Evolutionary conservation across 208 protist species (phyloP).

Genomic region (Wallacemonas sp.): DNA sequence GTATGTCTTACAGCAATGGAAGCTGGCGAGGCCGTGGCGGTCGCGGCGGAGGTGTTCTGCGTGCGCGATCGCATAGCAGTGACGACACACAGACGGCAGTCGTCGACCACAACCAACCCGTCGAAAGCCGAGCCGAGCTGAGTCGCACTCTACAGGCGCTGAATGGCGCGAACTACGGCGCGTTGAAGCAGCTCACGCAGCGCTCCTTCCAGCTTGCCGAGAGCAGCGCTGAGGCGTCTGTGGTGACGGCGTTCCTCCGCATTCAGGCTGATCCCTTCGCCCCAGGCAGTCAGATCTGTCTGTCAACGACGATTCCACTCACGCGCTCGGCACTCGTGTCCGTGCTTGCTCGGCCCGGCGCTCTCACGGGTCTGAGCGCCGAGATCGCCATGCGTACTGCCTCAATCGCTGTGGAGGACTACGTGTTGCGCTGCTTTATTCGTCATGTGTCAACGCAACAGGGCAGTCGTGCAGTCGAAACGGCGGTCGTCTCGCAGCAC

Average conservation of each 20-base stretch:
- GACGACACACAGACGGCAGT: neutral
- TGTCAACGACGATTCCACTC: constrained; percentile 44
- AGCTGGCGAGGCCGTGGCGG: neutral
- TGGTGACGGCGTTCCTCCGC: constrained; percentile 19
- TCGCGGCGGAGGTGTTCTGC: neutral
- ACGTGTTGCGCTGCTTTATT: constrained; percentile 47
- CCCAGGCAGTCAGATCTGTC: constrained; percentile 60
- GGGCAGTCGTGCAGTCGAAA: constrained; percentile 59
- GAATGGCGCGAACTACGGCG: constrained; percentile 55
- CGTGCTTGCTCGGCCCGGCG: neutral
- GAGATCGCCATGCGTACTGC: neutral
- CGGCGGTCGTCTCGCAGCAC: constrained; percentile 81
- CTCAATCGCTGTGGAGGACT: constrained; percentile 52
- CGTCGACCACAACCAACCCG: too few species aligned
- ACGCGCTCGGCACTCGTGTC: constrained; percentile 20
- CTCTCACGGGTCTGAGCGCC: neutral
- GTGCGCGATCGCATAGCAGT: neutral
- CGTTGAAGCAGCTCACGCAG: constrained; percentile 54
- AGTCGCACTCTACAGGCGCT: constrained; percentile 23
- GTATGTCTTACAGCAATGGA: too few species aligned
- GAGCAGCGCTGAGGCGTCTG: neutral
- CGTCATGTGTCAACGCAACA: constrained; percentile 6
- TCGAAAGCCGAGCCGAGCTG: neutral
- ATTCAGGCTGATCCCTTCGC: constrained; percentile 83
- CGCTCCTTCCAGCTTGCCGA: constrained; percentile 33